Percentiles rank a stretch among this genome's conserved stretches.
These are phyloP conservation scores for Populus deltoides DNA, from an alignment of 345 rosid genomes.

Conservation along the genomic window DNA sequence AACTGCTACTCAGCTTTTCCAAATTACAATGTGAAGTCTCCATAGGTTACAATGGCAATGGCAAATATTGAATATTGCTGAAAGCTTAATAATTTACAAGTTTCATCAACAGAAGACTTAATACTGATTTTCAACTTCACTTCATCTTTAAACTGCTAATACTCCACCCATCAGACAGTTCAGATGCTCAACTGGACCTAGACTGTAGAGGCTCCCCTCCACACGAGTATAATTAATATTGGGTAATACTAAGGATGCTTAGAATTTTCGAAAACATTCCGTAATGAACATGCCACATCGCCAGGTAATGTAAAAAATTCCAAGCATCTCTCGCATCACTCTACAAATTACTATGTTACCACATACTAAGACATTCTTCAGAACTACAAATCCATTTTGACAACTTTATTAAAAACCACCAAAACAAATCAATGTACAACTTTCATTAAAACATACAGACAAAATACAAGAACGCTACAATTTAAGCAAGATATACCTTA, in stretches of 20 bases:
- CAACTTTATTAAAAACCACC: not conserved
- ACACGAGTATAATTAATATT: not conserved
- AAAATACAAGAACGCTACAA: not conserved
- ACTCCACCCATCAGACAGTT: not conserved
- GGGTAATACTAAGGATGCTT: too few species aligned
- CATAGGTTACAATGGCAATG: not conserved
- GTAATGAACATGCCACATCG: not conserved
- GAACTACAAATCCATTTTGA: not conserved
- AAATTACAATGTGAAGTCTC: not conserved
- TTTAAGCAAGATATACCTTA: not conserved
- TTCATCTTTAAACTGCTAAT: not conserved
- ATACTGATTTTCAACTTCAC: too few species aligned
- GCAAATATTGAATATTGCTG: not conserved
- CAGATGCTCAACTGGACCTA: too few species aligned
- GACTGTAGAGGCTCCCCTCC: not conserved
- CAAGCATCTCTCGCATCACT: not conserved
- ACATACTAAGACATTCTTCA: not conserved
- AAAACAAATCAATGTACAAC: not conserved
- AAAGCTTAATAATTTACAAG: not conserved
- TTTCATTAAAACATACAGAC: not conserved
- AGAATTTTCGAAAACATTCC: too few species aligned
- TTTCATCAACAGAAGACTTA: not conserved
- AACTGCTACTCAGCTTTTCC: not conserved
- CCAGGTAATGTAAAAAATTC: not conserved
- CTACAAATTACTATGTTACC: not conserved